A percentile compares a stretch with the other conserved stretches of the same genome.
phyloP scores from a whole-genome alignment of 2,329 filamentous ascomycete genomes.

The Phymatotrichopsis omnivora region DNA sequence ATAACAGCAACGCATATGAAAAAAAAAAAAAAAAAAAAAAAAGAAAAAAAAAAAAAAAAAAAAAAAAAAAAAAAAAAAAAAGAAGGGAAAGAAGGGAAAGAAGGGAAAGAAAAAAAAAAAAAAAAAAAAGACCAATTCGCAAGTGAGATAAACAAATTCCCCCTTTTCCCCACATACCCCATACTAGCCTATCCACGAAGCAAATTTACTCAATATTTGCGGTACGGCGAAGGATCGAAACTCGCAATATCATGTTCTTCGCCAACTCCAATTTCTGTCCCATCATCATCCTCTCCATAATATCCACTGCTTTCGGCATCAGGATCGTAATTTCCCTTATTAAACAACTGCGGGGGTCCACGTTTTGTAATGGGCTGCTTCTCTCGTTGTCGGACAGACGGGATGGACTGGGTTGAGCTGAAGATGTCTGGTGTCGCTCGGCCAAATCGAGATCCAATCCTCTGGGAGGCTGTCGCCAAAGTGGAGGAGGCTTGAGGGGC shows the following conservation, averaged over 20 bases:
- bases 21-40: conserved; percentile 11
- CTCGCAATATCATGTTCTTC: no score
- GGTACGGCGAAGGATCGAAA: conserved; percentile 15
- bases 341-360: conserved; percentile 16
- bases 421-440: conserved; percentile 8
- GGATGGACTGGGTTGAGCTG: neutral
- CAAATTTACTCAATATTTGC: conserved; percentile 4
- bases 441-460: conserved; percentile 19
- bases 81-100: conserved; percentile 20
- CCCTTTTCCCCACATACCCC: conserved; percentile 1
- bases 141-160: conserved; percentile 22
- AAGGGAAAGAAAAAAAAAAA: conserved; percentile 14
- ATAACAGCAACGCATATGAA: conserved; percentile 8
- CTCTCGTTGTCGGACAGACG: conserved; percentile 18
- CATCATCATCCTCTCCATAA: conserved; percentile 26
- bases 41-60: conserved; percentile 14
- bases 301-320: conserved; percentile 25
- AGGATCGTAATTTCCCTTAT: conserved; percentile 26
- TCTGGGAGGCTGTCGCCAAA: conserved; percentile 17
- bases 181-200: conserved; percentile 1
- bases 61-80: conserved; percentile 12
- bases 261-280: conserved; percentile 27
- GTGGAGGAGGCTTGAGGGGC: conserved; percentile 25
- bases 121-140: conserved; percentile 14
- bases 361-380: conserved; percentile 7